phyloP scores from a whole-genome alignment of 2,329 filamentous ascomycete species.

The Elsinoe australis region DNA sequence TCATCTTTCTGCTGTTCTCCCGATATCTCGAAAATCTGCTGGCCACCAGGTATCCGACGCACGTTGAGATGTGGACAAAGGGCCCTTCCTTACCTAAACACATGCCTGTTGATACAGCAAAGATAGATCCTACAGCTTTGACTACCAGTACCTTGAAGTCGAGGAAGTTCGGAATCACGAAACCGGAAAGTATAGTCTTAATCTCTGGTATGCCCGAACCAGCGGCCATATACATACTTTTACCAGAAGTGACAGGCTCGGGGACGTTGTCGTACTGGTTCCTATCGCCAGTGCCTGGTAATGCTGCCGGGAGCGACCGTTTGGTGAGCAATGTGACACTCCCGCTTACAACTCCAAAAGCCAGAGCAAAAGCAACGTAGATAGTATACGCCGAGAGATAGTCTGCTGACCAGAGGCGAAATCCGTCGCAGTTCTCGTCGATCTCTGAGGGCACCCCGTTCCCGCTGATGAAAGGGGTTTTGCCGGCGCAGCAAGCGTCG shows the following conservation, averaged over 20 bases:
- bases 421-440: slow-evolving; percentile 33
- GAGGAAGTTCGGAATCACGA: slow-evolving; percentile 52
- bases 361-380: slow-evolving; percentile 44
- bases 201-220: slow-evolving; percentile 55
- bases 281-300: slow-evolving; percentile 30
- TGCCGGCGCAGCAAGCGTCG: slow-evolving; percentile 43
- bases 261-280: slow-evolving; percentile 20
- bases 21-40: slow-evolving; percentile 49
- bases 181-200: slow-evolving; percentile 55
- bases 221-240: slow-evolving; percentile 52
- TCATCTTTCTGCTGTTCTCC: slow-evolving; percentile 51
- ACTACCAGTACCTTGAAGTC: slow-evolving; percentile 48
- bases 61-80: slow-evolving; percentile 55
- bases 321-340: slow-evolving; percentile 46
- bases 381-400: slow-evolving; percentile 41
- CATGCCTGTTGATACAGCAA: slow-evolving; percentile 53
- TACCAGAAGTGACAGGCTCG: slow-evolving; percentile 32
- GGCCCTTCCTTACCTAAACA: slow-evolving; percentile 56
- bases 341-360: slow-evolving; percentile 45
- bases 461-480: slow-evolving; percentile 26
- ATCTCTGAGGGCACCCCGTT: slow-evolving; percentile 23
- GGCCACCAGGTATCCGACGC: slow-evolving; percentile 48
- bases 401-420: slow-evolving; percentile 38
- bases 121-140: slow-evolving; percentile 52
- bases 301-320: slow-evolving; percentile 40